Conservation (phyloP, 164 flowering plant genomes). For the Piper longum region DNA sequence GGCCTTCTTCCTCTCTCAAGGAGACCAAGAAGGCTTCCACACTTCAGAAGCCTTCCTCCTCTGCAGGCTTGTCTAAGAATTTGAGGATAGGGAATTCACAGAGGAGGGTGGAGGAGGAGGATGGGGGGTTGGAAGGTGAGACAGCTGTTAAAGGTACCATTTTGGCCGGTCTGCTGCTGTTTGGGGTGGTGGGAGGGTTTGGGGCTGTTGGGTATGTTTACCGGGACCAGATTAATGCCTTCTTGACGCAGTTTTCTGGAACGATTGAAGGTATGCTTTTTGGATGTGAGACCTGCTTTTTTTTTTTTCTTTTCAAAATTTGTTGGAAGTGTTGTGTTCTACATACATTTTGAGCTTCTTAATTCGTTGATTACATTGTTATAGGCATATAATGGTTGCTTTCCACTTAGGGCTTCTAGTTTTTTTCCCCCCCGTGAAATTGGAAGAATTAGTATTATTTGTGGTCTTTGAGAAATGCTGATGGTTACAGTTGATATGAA, state of each 20-base stretch:
- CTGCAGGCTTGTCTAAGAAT: slow-evolving; percentile 32
- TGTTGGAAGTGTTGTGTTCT: background rate
- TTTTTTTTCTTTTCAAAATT: background rate
- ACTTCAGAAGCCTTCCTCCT: slow-evolving; percentile 22
- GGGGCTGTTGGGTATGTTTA: slow-evolving; percentile 70
- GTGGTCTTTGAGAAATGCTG: no score
- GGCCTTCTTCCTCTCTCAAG: slow-evolving; percentile 59
- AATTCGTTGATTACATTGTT: no score
- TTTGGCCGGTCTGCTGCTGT: slow-evolving; percentile 77
- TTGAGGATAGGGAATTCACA: slow-evolving; percentile 31
- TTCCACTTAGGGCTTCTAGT: no score
- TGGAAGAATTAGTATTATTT: no score
- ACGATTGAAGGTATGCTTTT: slow-evolving; percentile 62
- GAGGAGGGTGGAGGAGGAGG: slow-evolving; percentile 14
- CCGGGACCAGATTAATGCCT: slow-evolving; percentile 75
- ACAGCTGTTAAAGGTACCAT: slow-evolving; percentile 65
- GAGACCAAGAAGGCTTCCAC: slow-evolving; percentile 46
- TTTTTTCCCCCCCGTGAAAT: no score
- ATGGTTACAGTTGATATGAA: no score
- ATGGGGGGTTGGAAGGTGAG: slow-evolving; percentile 25
- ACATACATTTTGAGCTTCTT: background rate
- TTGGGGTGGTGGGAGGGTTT: slow-evolving; percentile 88
- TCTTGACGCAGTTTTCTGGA: slow-evolving; percentile 64
- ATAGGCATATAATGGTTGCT: no score
- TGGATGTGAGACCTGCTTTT: background rate